Evolutionary conservation across 2,329 filamentous ascomycete genomes (phyloP).

Genomic region (Aaosphaeria pasadenensis): DNA sequence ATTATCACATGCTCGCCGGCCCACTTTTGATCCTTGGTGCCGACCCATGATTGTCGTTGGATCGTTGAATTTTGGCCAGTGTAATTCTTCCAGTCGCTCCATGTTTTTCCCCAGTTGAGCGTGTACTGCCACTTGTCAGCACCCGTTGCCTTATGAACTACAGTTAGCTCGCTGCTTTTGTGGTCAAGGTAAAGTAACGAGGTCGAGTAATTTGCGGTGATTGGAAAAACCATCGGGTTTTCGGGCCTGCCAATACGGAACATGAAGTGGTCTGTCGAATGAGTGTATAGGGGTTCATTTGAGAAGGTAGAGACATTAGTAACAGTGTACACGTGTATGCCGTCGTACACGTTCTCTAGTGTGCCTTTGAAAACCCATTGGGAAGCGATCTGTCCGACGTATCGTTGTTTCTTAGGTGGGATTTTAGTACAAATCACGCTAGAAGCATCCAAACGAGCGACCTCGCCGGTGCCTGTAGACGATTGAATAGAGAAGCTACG

Average conservation of each 20-base stretch:
- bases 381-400: constrained; percentile 53
- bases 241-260: constrained; percentile 56
- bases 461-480: constrained; percentile 46
- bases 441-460: constrained; percentile 43
- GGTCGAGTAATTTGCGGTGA: constrained; percentile 56
- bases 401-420: constrained; percentile 23
- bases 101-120: constrained; percentile 59
- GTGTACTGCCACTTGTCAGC: constrained; percentile 63
- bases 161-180: constrained; percentile 42
- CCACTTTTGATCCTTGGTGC: constrained; percentile 59
- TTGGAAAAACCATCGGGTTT: constrained; percentile 60
- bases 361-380: constrained; percentile 54
- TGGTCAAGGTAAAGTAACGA: constrained; percentile 47
- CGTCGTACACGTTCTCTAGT: constrained; percentile 57
- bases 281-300: constrained; percentile 39
- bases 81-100: constrained; percentile 59
- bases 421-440: constrained; percentile 48
- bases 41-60: constrained; percentile 52
- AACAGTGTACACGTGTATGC: constrained; percentile 58
- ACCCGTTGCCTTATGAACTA: constrained; percentile 60
- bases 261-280: constrained; percentile 59
- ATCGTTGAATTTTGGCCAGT: constrained; percentile 50
- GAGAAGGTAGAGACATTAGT: constrained; percentile 51
- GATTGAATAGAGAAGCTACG: constrained; percentile 53
- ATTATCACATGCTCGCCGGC: constrained; percentile 60